phyloP scores from a whole-genome alignment of 768 basidiomycete species.

The Psilocybe azurescens region DNA sequence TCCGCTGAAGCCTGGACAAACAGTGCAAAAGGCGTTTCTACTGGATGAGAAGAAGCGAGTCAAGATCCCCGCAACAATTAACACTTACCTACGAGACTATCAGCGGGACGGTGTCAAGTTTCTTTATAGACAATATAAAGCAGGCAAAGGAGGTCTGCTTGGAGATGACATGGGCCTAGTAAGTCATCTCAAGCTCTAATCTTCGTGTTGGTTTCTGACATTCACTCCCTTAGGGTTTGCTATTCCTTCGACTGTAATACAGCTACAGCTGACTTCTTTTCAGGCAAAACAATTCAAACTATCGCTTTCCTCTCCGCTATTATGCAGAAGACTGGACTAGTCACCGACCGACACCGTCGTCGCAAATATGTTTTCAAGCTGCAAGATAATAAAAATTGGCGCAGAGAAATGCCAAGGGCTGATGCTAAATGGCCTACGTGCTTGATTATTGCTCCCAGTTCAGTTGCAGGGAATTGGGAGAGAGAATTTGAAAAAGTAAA shows the following conservation, averaged over 20 bases:
- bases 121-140: conserved; percentile 73
- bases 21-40: conserved; percentile 47
- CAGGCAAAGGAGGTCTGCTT: conserved; percentile 77
- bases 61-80: conserved; percentile 72
- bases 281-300: conserved; percentile 95
- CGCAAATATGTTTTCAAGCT: conserved; percentile 67
- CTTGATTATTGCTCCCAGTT: conserved; percentile 85
- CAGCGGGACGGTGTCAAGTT: conserved; percentile 89
- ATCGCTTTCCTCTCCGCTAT: conserved; percentile 90
- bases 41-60: conserved; percentile 53
- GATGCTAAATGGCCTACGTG: conserved; percentile 85
- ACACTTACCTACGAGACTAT: conserved; percentile 88
- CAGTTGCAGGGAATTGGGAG: conserved; percentile 88
- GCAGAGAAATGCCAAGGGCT: conserved; percentile 61
- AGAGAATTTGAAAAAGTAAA: conserved; percentile 83
- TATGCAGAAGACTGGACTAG: conserved; percentile 80
- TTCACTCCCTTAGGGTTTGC: conserved; percentile 13
- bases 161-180: conserved; percentile 97
- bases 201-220: neutral
- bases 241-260: neutral
- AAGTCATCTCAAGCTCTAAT: conserved; percentile 19
- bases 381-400: conserved; percentile 65
- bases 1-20: conserved; percentile 49
- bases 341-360: conserved; percentile 69
- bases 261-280: neutral